These are phyloP conservation scores for Cladosporium austrohemisphaericum DNA, from an alignment of 2,329 filamentous ascomycete species.

Conservation along the genomic window DNA sequence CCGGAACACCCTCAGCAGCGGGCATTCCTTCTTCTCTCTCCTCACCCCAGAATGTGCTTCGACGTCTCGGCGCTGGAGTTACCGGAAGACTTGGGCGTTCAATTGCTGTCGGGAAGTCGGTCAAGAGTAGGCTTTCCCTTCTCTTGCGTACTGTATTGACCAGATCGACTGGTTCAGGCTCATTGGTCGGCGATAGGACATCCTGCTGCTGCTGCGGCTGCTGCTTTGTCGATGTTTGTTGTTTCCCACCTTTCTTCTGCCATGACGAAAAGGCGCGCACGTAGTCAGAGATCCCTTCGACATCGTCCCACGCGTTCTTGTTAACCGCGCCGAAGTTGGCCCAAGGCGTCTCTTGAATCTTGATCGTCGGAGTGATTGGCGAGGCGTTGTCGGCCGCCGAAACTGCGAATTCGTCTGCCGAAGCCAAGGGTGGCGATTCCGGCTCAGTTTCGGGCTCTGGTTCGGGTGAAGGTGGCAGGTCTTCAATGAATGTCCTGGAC, in stretches of 20 bases:
- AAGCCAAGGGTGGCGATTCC: conserved; percentile 17
- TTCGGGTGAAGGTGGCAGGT: conserved; percentile 32
- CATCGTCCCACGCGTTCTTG: conserved; percentile 85
- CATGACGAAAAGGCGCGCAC: conserved; percentile 66
- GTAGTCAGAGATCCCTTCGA: conserved; percentile 83
- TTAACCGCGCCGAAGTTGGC: conserved; percentile 62
- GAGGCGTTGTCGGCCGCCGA: conserved; percentile 21
- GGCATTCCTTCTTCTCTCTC: conserved; percentile 61
- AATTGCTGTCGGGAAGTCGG: conserved; percentile 78
- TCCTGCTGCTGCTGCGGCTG: not conserved
- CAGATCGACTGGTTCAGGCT: conserved; percentile 23
- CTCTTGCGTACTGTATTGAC: conserved; percentile 34
- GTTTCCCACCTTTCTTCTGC: conserved; percentile 54
- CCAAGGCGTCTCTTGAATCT: conserved; percentile 58
- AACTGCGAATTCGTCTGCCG: conserved; percentile 29
- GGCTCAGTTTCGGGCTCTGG: conserved; percentile 14
- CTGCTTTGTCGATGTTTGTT: conserved; percentile 15
- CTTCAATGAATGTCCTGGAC: conserved; percentile 64
- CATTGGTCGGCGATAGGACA: conserved; percentile 24
- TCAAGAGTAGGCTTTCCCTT: conserved; percentile 63
- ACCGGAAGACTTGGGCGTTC: conserved; percentile 87
- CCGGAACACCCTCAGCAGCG: conserved; percentile 74
- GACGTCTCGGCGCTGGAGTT: conserved; percentile 75
- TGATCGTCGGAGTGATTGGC: conserved; percentile 45
- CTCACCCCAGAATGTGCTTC: conserved; percentile 64